These are phyloP conservation scores for Candida awuae DNA, from an alignment of 805 yeast genomes.

Conservation along the genomic window DNA sequence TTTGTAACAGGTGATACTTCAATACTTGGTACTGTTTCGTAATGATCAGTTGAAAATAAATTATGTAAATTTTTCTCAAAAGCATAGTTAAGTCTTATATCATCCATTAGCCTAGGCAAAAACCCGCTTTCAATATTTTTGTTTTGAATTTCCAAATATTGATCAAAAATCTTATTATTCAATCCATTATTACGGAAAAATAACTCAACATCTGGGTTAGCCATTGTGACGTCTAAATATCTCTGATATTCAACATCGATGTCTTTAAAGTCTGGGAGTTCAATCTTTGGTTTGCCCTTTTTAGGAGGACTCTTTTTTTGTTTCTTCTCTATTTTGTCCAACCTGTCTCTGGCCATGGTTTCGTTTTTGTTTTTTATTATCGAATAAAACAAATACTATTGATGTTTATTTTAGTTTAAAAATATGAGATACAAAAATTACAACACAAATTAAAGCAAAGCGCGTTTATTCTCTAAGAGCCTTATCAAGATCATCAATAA, in stretches of 20 bases:
- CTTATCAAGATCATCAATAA: constrained; percentile 62
- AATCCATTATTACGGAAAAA: constrained; percentile 3
- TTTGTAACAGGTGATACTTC: constrained; percentile 1
- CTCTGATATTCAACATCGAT: background rate
- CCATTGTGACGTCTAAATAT: background rate
- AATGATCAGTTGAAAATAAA: constrained; percentile 3
- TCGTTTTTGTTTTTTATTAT: too few species aligned
- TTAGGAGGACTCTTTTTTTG: too few species aligned
- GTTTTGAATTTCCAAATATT: constrained; percentile 1
- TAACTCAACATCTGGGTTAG: background rate
- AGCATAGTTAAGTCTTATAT: background rate
- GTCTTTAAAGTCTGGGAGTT: background rate
- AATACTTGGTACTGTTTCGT: background rate
- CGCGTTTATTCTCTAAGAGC: constrained; percentile 33
- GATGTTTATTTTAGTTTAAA: too few species aligned
- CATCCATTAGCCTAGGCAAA: background rate
- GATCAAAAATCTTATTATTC: background rate
- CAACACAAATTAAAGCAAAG: too few species aligned
- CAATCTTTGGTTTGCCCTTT: too few species aligned
- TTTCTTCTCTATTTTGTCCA: too few species aligned
- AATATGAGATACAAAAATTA: too few species aligned
- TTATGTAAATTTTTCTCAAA: background rate
- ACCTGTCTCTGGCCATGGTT: too few species aligned
- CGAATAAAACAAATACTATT: background rate
- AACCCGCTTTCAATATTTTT: constrained; percentile 1